These are phyloP conservation scores for Nicotiana paniculata DNA, from an alignment of 257 asterid species.

Conservation along the genomic window DNA sequence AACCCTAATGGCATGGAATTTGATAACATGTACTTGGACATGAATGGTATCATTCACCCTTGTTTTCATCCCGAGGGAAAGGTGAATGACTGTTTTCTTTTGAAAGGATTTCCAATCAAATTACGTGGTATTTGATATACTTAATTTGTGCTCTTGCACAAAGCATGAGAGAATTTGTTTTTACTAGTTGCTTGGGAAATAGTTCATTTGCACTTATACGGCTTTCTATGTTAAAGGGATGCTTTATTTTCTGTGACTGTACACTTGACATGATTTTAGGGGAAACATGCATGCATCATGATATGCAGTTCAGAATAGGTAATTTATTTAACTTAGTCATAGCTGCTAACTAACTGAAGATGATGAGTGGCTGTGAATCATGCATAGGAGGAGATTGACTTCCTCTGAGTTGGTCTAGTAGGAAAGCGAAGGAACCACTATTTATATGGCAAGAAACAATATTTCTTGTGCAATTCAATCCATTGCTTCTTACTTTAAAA, in stretches of 20 bases:
- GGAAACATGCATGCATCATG: neutral
- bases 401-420: neutral
- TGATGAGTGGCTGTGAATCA: neutral
- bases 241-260: neutral
- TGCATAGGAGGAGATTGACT: neutral
- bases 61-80: slow-evolving; percentile 96
- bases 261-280: neutral
- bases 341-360: neutral
- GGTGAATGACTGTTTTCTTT: slow-evolving; percentile 28
- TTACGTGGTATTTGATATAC: neutral
- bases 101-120: neutral
- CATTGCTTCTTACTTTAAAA: neutral
- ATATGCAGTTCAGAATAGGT: neutral
- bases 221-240: neutral
- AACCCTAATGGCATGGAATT: slow-evolving; percentile 95
- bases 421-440: neutral
- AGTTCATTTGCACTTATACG: neutral
- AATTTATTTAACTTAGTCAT: neutral
- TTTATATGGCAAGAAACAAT: neutral
- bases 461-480: neutral
- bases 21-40: slow-evolving; percentile 82
- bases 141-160: neutral
- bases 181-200: neutral
- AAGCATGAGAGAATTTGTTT: neutral
- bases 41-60: slow-evolving; percentile 96